These are phyloP conservation scores for Gryganskiella cystojenkinii DNA, from an alignment of 192 early-diverging fungal genomes.

Conservation along the genomic window DNA sequence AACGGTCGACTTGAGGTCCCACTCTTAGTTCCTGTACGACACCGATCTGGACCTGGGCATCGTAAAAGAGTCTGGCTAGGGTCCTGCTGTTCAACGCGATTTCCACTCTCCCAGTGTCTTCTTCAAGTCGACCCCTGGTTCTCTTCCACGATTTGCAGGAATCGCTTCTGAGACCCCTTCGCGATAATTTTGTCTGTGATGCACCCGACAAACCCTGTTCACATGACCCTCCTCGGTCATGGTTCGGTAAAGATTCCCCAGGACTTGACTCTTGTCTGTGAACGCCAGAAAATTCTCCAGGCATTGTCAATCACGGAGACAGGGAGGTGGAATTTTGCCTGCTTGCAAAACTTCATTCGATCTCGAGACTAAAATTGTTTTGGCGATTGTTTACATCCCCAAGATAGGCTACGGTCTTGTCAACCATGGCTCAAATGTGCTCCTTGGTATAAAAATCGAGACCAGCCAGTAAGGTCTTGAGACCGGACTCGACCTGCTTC, in stretches of 20 bases:
- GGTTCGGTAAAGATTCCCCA: constrained; percentile 15
- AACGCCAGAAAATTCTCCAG: neutral
- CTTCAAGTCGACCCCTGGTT: neutral
- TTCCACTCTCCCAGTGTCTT: neutral
- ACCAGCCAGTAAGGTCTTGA: neutral
- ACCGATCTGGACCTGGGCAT: neutral
- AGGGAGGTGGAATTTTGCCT: too few species aligned
- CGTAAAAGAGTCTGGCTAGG: constrained; percentile 2
- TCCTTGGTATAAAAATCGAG: neutral
- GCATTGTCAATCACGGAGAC: too few species aligned
- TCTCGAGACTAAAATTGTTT: neutral
- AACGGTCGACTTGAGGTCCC: too few species aligned
- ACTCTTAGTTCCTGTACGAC: constrained; percentile 3
- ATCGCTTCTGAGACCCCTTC: neutral
- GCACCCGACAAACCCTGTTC: constrained; percentile 18
- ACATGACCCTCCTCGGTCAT: constrained; percentile 14
- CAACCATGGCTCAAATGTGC: neutral
- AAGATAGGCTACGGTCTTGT: neutral
- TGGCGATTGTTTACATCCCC: neutral
- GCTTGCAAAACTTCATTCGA: too few species aligned
- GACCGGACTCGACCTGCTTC: neutral
- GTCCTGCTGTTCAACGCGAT: neutral
- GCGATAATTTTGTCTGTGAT: constrained; percentile 2
- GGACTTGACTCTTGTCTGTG: neutral
- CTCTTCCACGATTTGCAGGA: neutral